Percentiles rank a stretch among this genome's conserved stretches.
These are phyloP conservation scores for Mitragyna speciosa DNA, from an alignment of 257 asterid genomes.

Conservation along the genomic window DNA sequence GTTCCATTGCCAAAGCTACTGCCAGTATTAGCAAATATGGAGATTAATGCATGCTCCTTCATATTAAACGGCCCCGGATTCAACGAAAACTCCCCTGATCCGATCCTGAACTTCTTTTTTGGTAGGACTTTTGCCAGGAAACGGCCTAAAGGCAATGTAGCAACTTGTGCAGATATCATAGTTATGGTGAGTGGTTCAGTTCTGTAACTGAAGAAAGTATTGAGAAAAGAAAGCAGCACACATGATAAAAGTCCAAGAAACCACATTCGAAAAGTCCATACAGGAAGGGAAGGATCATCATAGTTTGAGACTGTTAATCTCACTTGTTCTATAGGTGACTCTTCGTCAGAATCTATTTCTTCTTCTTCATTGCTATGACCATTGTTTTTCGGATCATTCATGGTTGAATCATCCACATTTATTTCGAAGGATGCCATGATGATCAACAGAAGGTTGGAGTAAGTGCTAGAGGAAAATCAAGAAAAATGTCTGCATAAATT, in stretches of 20 bases:
- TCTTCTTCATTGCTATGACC: neutral
- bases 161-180: constrained; percentile 55
- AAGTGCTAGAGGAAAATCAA: too few species aligned
- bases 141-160: constrained; percentile 57
- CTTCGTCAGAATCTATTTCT: constrained; percentile 5
- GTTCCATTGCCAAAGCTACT: constrained; percentile 49
- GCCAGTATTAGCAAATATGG: constrained; percentile 70
- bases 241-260: constrained; percentile 49
- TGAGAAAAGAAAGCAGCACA: constrained; percentile 43
- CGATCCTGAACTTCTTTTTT: constrained; percentile 35
- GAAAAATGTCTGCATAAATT: neutral
- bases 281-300: constrained; percentile 60
- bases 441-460: neutral
- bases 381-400: neutral
- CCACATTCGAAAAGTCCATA: constrained; percentile 82
- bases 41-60: constrained; percentile 71
- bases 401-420: neutral
- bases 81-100: constrained; percentile 43
- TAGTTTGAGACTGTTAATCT: constrained; percentile 48
- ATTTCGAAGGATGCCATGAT: neutral
- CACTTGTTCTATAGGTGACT: constrained; percentile 58
- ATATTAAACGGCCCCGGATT: constrained; percentile 75
- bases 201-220: constrained; percentile 60
- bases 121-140: constrained; percentile 62
- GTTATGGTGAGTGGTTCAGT: constrained; percentile 43